Conservation (phyloP, 2,329 filamentous ascomycete genomes). For the Fusarium equiseti region DNA sequence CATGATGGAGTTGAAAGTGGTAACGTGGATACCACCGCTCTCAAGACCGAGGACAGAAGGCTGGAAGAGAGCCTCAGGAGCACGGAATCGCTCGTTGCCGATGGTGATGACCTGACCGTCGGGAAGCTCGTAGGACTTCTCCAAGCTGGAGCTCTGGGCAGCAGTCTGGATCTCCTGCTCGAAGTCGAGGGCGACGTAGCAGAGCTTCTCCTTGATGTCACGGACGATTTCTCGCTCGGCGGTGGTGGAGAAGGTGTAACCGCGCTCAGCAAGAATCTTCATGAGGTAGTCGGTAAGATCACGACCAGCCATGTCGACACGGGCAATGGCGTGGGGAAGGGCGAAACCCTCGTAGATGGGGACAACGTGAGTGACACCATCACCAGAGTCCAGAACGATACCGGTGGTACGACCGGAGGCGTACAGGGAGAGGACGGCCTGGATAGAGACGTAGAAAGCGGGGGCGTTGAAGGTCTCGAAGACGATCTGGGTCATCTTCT, state of each 20-base stretch:
- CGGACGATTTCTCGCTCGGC: conserved; percentile 99
- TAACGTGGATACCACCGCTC: conserved; percentile 98
- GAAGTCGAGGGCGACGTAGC: conserved; percentile 99
- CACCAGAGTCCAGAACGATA: conserved; percentile 99
- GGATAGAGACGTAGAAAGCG: conserved; percentile 99
- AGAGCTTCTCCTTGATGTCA: conserved; percentile 99
- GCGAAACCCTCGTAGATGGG: conserved; percentile 99
- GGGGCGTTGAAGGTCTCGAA: conserved; percentile 99
- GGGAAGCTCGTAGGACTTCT: conserved; percentile 99
- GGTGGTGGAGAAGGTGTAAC: conserved; percentile 99
- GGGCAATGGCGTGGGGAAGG: conserved; percentile 98
- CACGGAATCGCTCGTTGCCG: conserved; percentile 99
- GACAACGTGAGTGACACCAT: conserved; percentile 99
- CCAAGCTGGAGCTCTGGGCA: conserved; percentile 96
- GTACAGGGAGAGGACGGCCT: conserved; percentile 99
- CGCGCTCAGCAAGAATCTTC: conserved; percentile 99
- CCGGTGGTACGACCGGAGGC: conserved; percentile 99
- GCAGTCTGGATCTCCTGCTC: conserved; percentile 99
- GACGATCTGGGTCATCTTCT: conserved; percentile 99
- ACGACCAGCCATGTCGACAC: conserved; percentile 99
- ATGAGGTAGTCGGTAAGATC: conserved; percentile 99
- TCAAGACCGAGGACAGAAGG: conserved; percentile 98
- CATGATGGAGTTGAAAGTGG: conserved; percentile 99
- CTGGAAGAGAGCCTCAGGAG: conserved; percentile 99
- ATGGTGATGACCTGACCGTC: conserved; percentile 99